Evolutionary conservation across 2,329 filamentous ascomycete species (phyloP).

Genomic region (Lachnellula willkommii): DNA sequence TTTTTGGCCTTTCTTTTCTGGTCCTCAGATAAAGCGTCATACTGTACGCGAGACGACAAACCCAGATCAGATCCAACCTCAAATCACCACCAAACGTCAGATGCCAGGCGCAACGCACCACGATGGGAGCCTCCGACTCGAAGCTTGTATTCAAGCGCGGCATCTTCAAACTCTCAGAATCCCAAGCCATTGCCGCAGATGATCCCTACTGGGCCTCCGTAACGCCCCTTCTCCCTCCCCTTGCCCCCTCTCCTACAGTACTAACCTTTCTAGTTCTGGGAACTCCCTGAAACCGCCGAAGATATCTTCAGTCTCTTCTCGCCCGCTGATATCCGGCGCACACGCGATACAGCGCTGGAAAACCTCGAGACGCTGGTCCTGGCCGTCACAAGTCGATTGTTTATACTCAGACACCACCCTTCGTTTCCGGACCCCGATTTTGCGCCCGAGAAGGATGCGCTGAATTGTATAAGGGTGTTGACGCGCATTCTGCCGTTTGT

Average conservation of each 20-base stretch:
- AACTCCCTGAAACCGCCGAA: constrained; percentile 89
- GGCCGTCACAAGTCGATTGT: constrained; percentile 76
- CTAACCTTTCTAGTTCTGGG: constrained; percentile 71
- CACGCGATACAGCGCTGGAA: constrained; percentile 75
- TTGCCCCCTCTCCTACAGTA: not conserved
- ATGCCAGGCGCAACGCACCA: constrained; percentile 24
- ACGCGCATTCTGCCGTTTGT: constrained; percentile 86
- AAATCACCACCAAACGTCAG: constrained; percentile 9
- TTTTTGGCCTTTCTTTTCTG: not conserved
- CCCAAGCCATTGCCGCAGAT: constrained; percentile 78
- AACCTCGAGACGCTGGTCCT: constrained; percentile 88
- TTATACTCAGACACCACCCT: constrained; percentile 77
- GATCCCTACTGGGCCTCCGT: constrained; percentile 92
- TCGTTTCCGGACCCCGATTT: constrained; percentile 84
- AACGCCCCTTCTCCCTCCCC: constrained; percentile 34
- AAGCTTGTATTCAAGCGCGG: constrained; percentile 98
- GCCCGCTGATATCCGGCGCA: constrained; percentile 79
- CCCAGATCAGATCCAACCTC: not conserved
- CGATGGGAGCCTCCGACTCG: constrained; percentile 96
- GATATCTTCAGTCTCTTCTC: constrained; percentile 97
- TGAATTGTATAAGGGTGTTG: constrained; percentile 90
- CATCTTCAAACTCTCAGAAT: constrained; percentile 93
- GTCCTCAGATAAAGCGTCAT: not conserved
- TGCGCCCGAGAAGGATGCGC: constrained; percentile 76
- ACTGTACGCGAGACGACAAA: constrained; percentile 4